Evolutionary conservation across 2,329 filamentous ascomycete genomes (phyloP), one percentile per base, ranked within the genome.

Genomic region (Aspergillus ruber): DNA sequence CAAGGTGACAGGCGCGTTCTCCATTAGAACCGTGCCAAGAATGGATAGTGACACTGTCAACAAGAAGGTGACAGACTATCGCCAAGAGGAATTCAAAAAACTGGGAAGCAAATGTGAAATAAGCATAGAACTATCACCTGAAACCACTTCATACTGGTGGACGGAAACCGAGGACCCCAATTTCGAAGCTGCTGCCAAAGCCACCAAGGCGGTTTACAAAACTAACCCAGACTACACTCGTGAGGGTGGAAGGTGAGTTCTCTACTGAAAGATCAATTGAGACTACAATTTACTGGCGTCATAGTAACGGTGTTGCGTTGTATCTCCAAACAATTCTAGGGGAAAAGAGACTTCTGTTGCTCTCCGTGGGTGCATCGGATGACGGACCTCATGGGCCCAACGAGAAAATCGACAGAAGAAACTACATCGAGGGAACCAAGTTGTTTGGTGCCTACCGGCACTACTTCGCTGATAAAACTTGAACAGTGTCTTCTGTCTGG

Each of bases 341-440:
- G 88, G 49, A 89, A 43, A 49, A 95, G 82, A 95, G 95, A 63
- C 88, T 95, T 38, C 74, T 95, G 49, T 74, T 95, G 54, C 72
- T 95, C 56, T 90, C 90, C 23, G 94, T 95, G 89, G 90, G 90
- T 32, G 90, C 85, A 74, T 89, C 85, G 42, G 95, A 88, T 1
- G 90, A 95, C 64, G 88, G 86, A 21, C 90, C 90, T 5, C 90
- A 95, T 74, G 91, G 86, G 32, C 93, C 94, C 72, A 95, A 95
- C 68, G 90, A 95, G 82, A 93, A 93, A 79, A 75, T 95, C 47
- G 90, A 95, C 69, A 88, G 85, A 79, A 82, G 79, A 67, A 95
- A 95, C 74, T 95, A 95, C 69, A 90, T 95, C 62, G 88, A 95
- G 74, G 90, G 90, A 43, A 94, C 87, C 61, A 95, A 95, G 80